These are phyloP conservation scores for Cucumis sativus DNA, from an alignment of 306 rosid genomes.

Conservation along the genomic window Cucumber_9930_V3 NC_026655.2:29774501-29775000, in stretches of 20 bases:
- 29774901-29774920: no score
- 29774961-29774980: no score
- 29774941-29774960: no score
- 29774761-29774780: no score
- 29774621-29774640: conserved; percentile 34
- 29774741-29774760: no score
- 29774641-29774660: conserved; percentile 8
- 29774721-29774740: background rate
- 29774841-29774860: no score
- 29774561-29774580: conserved; percentile 11
- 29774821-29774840: no score
- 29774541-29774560: conserved; percentile 35
- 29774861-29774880: no score
- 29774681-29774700: background rate
- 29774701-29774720: background rate
- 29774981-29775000: no score
- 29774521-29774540: conserved; percentile 17
- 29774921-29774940: no score
- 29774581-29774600: conserved; percentile 10
- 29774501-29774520: background rate
- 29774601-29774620: conserved; percentile 36
- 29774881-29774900: no score
- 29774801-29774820: background rate
- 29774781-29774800: background rate
- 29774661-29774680: background rate